Conservation (phyloP, 306 rosid genomes). For the Acacia crassicarpa region DNA sequence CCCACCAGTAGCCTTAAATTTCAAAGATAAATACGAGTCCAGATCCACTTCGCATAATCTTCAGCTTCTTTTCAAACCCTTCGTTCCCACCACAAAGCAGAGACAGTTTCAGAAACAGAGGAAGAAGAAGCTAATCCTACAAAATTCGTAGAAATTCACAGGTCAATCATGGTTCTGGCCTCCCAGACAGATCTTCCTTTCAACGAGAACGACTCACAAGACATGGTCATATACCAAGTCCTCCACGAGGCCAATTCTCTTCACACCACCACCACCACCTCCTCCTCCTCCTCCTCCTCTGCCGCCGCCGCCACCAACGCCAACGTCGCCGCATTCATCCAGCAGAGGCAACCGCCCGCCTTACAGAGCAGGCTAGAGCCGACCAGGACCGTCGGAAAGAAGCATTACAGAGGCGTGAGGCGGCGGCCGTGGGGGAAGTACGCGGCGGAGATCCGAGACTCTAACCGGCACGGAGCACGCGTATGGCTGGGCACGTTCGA, state of each 20-base stretch:
- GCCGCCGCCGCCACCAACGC: background rate
- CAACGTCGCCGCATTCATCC: conserved; percentile 7
- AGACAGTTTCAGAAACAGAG: background rate
- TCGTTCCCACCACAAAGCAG: background rate
- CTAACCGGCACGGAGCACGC: conserved; percentile 66
- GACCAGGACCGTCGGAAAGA: conserved; percentile 45
- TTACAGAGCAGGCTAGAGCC: conserved; percentile 38
- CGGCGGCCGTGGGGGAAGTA: conserved; percentile 91
- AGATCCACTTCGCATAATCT: conserved; percentile 8
- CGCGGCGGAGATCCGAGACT: conserved; percentile 92
- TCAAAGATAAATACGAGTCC: conserved; percentile 25
- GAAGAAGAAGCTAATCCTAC: background rate
- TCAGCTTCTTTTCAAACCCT: conserved; percentile 8
- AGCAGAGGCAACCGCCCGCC: conserved; percentile 32
- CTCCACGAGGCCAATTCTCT: conserved; percentile 59
- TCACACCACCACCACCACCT: background rate
- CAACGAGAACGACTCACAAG: conserved; percentile 86
- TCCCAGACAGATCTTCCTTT: conserved; percentile 73
- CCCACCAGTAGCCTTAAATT: conserved; percentile 27
- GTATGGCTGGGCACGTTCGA: conserved; percentile 86
- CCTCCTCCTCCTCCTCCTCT: background rate
- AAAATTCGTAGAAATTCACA: background rate
- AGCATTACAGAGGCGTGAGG: conserved; percentile 87
- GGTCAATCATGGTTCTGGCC: conserved; percentile 38
- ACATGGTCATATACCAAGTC: conserved; percentile 84